These are phyloP conservation scores for Neospora caninum DNA, from an alignment of 169 alveolate genomes.

Conservation along the genomic window DNA sequence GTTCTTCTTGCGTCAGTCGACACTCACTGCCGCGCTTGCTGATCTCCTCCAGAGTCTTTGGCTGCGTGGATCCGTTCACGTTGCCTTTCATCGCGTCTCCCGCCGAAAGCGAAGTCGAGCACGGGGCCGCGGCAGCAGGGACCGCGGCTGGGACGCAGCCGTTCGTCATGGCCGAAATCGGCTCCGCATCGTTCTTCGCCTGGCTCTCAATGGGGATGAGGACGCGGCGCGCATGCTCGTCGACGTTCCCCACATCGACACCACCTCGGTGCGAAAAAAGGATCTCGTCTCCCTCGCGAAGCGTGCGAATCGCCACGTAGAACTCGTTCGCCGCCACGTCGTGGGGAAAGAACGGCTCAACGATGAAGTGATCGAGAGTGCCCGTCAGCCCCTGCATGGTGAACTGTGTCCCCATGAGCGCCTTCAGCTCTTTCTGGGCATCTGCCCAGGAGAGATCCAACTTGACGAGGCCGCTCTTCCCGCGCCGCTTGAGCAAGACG, in stretches of 20 bases:
- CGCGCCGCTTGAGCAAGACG: conserved; percentile 74
- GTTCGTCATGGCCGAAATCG: no score
- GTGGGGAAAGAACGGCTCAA: conserved; percentile 68
- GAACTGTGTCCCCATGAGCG: not conserved
- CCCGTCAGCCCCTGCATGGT: conserved; percentile 61
- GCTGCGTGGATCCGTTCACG: not conserved
- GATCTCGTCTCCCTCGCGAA: conserved; percentile 68
- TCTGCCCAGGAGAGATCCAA: conserved; percentile 37
- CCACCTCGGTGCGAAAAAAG: conserved; percentile 68
- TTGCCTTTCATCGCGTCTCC: not conserved
- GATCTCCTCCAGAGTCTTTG: not conserved
- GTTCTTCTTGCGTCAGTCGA: conserved; percentile 32
- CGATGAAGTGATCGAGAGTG: conserved; percentile 67
- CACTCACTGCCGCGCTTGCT: not conserved
- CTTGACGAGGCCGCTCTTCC: conserved; percentile 70
- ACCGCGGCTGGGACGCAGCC: no score
- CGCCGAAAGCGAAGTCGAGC: no score
- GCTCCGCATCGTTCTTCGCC: not conserved
- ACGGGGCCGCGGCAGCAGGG: no score
- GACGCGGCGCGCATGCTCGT: conserved; percentile 65
- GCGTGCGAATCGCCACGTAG: conserved; percentile 68
- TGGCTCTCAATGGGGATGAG: not conserved
- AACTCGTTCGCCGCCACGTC: conserved; percentile 56
- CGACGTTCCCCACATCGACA: conserved; percentile 71
- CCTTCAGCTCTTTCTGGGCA: conserved; percentile 20